Evolutionary conservation across 176 grass and related monocot genomes (phyloP), one percentile per base, ranked within the genome.

Genomic region (Dendrocalamus sinicus): DNA sequence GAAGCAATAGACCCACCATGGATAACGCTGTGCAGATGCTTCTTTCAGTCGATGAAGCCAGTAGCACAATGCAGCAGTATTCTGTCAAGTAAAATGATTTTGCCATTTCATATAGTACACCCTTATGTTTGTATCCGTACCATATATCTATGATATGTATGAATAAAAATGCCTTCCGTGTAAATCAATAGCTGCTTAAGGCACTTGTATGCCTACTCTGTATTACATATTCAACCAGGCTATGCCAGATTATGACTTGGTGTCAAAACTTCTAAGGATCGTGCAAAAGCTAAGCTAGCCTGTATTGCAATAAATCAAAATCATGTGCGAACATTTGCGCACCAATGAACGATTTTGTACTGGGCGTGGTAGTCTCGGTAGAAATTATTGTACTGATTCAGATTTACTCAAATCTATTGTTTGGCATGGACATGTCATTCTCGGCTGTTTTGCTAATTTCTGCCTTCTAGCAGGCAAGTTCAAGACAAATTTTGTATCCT

Each of bases 41-140:
- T 80, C 52, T 91, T 76, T 89, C 89, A n/a, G 61, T 87, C 73
- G 82, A 90, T 81, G 59, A 89, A 51, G 72, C 17, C 26, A 57
- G 19, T 57, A 45, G 59, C 57, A 84, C 16, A 44, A 71, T 52
- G 15, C 43, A 77, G 52, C 13, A 82, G 14, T 77, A 61, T 8
- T 77, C 63, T 50, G 10, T 48, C 65, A 62, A 20, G 4, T 77
- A 45, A 58, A 14, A 13, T 9, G 43, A 51, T 13, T 22, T 72
- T 19, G 79, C 39, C 3, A 12, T 8, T 46, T 67, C 26, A 39
- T 39, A 80, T 37, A n/a, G 61, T 35, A 9, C 24, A 48, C 43
- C 48, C 22, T 26, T 71, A 17, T 11, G 44, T 32, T 12, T 60
- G 40, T 17, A 39, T 19, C 16, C 24, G 40, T 40, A 79, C 23